Evolutionary conservation across 805 yeast species (phyloP).

Genomic region (Ogataea saltuana): DNA sequence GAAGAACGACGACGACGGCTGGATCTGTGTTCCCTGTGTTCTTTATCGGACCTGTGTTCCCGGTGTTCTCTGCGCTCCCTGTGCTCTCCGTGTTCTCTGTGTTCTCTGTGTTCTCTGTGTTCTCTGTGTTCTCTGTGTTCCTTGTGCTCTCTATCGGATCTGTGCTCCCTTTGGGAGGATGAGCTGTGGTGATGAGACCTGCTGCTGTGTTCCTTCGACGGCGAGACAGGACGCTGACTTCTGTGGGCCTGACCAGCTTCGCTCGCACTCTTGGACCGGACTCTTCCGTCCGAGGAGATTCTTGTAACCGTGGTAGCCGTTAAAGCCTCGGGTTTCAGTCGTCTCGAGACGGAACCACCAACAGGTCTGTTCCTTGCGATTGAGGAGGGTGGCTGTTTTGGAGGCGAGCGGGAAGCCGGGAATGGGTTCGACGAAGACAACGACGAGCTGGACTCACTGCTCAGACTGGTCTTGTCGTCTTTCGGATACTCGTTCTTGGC

Average conservation of each 20-base stretch:
- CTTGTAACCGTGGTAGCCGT: conserved; percentile 29
- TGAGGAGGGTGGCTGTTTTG: conserved; percentile 3
- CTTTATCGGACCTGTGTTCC: conserved; percentile 14
- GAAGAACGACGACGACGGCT: conserved; percentile 36
- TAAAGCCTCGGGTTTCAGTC: conserved; percentile 21
- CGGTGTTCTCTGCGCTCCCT: conserved; percentile 26
- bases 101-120: conserved; percentile 24
- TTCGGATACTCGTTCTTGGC: conserved; percentile 50
- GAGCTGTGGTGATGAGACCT: conserved; percentile 21
- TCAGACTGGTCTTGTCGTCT: conserved; percentile 44
- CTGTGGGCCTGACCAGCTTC: conserved; percentile 21
- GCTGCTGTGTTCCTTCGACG: conserved; percentile 16
- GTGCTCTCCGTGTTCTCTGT: conserved; percentile 25
- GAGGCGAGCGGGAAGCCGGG: conserved; percentile 22
- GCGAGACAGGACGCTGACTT: conserved; percentile 14
- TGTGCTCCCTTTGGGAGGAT: no score
- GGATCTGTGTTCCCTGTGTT: conserved; percentile 27
- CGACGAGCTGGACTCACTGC: conserved; percentile 16
- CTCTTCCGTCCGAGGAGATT: conserved; percentile 33
- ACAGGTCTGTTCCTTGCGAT: conserved; percentile 17
- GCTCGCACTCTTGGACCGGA: conserved; percentile 35
- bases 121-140: conserved; percentile 25
- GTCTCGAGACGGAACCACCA: conserved; percentile 30
- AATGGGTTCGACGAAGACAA: conserved; percentile 30
- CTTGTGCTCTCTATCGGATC: conserved; percentile 21